Evolutionary conservation across 108 stramenopile genomes (phyloP).

Genomic region (Pseudonitzschia pungens): DNA sequence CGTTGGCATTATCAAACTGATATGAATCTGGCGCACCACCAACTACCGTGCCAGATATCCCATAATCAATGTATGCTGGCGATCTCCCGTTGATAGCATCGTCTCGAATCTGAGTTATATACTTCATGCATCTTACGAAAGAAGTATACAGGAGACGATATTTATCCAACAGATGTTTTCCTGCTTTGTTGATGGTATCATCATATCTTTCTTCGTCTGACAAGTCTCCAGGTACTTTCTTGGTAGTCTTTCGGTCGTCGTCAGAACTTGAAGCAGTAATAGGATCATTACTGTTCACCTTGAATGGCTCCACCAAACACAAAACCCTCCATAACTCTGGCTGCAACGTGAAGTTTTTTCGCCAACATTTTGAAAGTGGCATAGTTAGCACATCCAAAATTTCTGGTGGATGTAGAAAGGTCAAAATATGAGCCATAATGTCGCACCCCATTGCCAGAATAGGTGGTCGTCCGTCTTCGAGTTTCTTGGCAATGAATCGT

Average conservation of each 20-base stretch:
- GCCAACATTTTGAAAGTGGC: conserved; percentile 76
- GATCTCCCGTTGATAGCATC: conserved; percentile 28
- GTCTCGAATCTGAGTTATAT: conserved; percentile 47
- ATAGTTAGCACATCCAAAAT: conserved; percentile 65
- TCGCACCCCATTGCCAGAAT: conserved; percentile 54
- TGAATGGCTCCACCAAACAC: conserved; percentile 78
- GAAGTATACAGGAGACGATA: conserved; percentile 77
- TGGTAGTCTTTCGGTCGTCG: too few species aligned
- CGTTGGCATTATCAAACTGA: background rate
- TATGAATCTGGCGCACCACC: background rate
- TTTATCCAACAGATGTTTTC: conserved; percentile 40
- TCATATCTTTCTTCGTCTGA: conserved; percentile 7
- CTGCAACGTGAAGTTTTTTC: conserved; percentile 55
- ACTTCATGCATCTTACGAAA: conserved; percentile 82
- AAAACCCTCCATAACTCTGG: conserved; percentile 80
- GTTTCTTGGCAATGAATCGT: background rate
- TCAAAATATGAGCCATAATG: conserved; percentile 71
- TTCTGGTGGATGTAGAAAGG: conserved; percentile 69
- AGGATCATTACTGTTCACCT: conserved; percentile 59
- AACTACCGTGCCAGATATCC: background rate
- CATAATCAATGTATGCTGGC: conserved; percentile 34
- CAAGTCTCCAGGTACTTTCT: background rate
- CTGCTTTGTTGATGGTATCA: conserved; percentile 12
- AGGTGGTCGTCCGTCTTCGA: conserved; percentile 7
- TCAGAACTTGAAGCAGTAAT: background rate